Conservation (phyloP, 352 stramenopile species). For the Blastocystis sp. region DNA sequence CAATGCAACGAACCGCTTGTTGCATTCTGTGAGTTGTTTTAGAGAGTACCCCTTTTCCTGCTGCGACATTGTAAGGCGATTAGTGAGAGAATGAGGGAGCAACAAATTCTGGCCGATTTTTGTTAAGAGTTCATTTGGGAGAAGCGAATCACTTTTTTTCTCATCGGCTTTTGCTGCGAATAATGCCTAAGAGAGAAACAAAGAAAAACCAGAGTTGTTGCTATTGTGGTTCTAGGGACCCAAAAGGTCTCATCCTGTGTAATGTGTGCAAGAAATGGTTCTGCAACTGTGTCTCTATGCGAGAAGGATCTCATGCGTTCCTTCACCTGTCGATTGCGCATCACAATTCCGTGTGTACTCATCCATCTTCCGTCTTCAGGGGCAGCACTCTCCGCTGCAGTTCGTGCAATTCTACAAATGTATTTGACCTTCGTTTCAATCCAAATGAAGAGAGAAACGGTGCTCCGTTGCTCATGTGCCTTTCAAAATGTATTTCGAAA, state of each 20-base stretch:
- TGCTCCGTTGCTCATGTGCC: neutral
- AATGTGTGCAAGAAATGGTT: slow-evolving; percentile 53
- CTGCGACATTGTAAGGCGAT: neutral
- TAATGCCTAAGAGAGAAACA: neutral
- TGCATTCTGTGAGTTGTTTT: neutral
- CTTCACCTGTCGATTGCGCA: slow-evolving; percentile 33
- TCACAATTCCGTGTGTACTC: slow-evolving; percentile 11
- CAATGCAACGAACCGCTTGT: neutral
- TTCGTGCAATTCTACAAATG: neutral
- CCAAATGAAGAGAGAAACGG: neutral
- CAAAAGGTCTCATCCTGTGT: slow-evolving; percentile 6
- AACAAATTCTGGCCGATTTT: neutral
- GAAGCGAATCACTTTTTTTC: neutral
- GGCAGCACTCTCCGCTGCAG: neutral
- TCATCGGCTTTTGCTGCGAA: neutral
- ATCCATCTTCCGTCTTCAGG: neutral
- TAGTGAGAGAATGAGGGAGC: neutral
- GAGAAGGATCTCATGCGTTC: slow-evolving; percentile 21
- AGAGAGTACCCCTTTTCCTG: neutral
- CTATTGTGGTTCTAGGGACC: slow-evolving; percentile 9
- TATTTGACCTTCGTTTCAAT: slow-evolving; percentile 35
- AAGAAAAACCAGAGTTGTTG: neutral
- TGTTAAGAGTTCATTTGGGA: neutral
- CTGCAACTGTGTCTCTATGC: slow-evolving; percentile 23
- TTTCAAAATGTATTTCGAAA: slow-evolving; percentile 88